Conservation (phyloP, 768 basidiomycete species). For the Austroboletus eburneus region DNA sequence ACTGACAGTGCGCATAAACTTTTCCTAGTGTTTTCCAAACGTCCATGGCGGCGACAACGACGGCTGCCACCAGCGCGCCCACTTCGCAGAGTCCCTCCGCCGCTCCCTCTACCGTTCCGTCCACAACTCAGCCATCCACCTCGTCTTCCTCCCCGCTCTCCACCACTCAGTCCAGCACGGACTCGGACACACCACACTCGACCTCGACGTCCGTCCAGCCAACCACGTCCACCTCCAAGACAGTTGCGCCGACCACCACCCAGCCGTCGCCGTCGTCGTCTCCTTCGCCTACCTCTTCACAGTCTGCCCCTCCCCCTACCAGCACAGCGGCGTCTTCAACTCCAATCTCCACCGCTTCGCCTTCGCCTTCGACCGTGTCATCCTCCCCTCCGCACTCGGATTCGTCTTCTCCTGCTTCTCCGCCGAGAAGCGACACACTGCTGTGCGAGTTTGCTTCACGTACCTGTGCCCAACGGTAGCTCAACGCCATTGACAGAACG, state of each 20-base stretch:
- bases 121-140: slow-evolving; percentile 4
- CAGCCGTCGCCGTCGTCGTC: slow-evolving; percentile 12
- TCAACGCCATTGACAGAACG: slow-evolving; percentile 37
- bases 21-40: slow-evolving; percentile 11
- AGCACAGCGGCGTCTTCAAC: too few relatives aligned
- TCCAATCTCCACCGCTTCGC: too few relatives aligned
- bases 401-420: slow-evolving; percentile 6
- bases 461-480: not conserved
- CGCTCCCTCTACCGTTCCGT: slow-evolving; percentile 5
- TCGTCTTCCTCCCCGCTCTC: slow-evolving; percentile 13
- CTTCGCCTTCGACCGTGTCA: slow-evolving; percentile 8
- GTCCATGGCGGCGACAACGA: slow-evolving; percentile 10
- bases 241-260: slow-evolving; percentile 6
- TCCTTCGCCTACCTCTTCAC: too few relatives aligned
- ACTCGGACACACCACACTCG: slow-evolving; percentile 16
- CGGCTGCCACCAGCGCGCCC: slow-evolving; percentile 6
- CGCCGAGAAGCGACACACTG: slow-evolving; percentile 11
- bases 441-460: slow-evolving; percentile 23
- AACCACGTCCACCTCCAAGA: slow-evolving; percentile 19
- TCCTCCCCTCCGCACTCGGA: slow-evolving; percentile 4
- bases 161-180: too few relatives aligned
- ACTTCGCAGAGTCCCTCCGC: slow-evolving; percentile 14
- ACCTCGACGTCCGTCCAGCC: slow-evolving; percentile 16
- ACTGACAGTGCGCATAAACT: slow-evolving; percentile 14
- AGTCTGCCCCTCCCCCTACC: too few relatives aligned